A percentile compares a stretch with the other conserved stretches of the same genome.
phyloP scores from a whole-genome alignment of 106 monocot species.

The Cymbidium sinense region DNA sequence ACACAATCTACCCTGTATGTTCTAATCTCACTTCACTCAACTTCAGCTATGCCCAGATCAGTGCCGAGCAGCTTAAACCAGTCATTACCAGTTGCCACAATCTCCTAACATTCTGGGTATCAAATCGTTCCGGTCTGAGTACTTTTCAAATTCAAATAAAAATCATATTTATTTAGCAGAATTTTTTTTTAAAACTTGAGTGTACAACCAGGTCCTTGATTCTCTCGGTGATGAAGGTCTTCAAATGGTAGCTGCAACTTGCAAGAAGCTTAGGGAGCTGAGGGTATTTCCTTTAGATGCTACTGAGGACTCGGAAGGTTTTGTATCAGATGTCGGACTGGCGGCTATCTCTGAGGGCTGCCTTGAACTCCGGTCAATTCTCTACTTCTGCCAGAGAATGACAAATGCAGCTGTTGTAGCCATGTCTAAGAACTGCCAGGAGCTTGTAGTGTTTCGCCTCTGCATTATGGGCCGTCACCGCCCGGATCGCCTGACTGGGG shows the following conservation, averaged over 20 bases:
- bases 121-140: background rate
- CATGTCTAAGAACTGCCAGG: constrained; percentile 58
- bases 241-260: constrained; percentile 54
- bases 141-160: background rate
- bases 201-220: constrained; percentile 36
- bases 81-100: constrained; percentile 37
- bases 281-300: constrained; percentile 51
- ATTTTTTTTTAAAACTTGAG: too few species aligned
- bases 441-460: constrained; percentile 54
- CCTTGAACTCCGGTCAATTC: constrained; percentile 42
- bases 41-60: constrained; percentile 36
- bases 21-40: constrained; percentile 39
- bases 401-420: constrained; percentile 55
- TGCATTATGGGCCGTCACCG: constrained; percentile 67
- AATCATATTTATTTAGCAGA: background rate
- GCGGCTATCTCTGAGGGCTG: constrained; percentile 59
- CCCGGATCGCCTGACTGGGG: constrained; percentile 46
- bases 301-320: constrained; percentile 22
- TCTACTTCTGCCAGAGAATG: constrained; percentile 73
- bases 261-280: constrained; percentile 54
- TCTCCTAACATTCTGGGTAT: constrained; percentile 52
- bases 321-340: constrained; percentile 52
- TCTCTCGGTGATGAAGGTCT: constrained; percentile 57
- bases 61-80: constrained; percentile 30
- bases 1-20: constrained; percentile 38